Evolutionary conservation across 2,329 filamentous ascomycete genomes (phyloP), one percentile per base, ranked within the genome.

Genomic region (Ceratocystiopsis sp.): DNA sequence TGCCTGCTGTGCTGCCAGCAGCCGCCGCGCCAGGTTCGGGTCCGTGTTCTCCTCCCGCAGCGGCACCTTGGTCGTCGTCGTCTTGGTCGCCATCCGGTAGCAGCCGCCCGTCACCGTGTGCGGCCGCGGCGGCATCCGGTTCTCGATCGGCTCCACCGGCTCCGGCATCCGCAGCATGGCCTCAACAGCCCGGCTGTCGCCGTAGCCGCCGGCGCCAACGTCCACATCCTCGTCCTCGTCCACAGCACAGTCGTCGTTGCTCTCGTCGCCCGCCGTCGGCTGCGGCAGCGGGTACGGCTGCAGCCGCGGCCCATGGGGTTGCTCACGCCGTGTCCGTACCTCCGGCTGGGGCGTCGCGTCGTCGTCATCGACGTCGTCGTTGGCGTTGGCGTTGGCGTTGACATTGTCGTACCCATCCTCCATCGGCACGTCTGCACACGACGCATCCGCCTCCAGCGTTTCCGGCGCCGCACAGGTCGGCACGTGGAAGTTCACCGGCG

Each of bases 51-150:
- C 67, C 43, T 67, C 67, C 33, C 63, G 64, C 32, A 74, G 54
- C 3, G 70, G 71, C 14, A 76, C 64, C 2, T 62, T 64, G 4
- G 66, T 71, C 3, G 66, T 71, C 0, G 62, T 69, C 14, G 64
- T 68, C 37, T 67, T 8, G 37, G 65, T 60, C 4, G 61, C 60
- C 54, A 69, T 72, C 51, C 64, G 60, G 34, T 15, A 34, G 33
- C 29, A 34, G 33, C 29, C 38, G 5, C 64, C 56, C 0, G 64
- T 58, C 0, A 67, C 62, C 3, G 66, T 69, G 53, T 69, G 67
- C 10, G 65, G 64, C 33, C 64, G 63, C 11, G 48, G 38, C 39
- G 42, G 25, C 5, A 29, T 7, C 25, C 25, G 25, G 25, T 29
- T 29, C 25, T 29, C 25, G 5, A 29, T 29, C 19, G 19, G 19